These are phyloP conservation scores for Rasamsonia emersonii DNA, from an alignment of 2,329 filamentous ascomycete species.

Conservation along the genomic window DNA sequence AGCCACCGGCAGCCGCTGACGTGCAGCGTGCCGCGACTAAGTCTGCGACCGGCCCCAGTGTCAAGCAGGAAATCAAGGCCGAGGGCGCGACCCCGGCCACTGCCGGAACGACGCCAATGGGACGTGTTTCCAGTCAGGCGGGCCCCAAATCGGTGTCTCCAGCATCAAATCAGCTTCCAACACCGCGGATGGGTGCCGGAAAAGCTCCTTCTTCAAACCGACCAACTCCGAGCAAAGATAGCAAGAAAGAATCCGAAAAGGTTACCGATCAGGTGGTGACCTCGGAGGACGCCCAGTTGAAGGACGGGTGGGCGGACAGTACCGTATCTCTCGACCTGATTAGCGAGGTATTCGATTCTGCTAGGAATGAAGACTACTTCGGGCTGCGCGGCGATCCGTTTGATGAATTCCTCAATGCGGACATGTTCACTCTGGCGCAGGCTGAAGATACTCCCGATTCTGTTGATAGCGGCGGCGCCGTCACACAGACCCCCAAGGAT, in stretches of 20 bases:
- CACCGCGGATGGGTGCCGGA: slow-evolving; percentile 18
- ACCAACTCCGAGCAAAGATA: slow-evolving; percentile 16
- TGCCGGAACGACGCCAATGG: slow-evolving; percentile 23
- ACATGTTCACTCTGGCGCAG: slow-evolving; percentile 26
- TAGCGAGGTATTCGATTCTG: slow-evolving; percentile 27
- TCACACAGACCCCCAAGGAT: slow-evolving; percentile 30
- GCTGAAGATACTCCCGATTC: slow-evolving; percentile 31
- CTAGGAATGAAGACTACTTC: slow-evolving; percentile 18
- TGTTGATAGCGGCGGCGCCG: slow-evolving; percentile 21
- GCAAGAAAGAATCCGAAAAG: slow-evolving; percentile 19
- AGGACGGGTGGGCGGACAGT: slow-evolving; percentile 31
- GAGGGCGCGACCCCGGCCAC: slow-evolving; percentile 22
- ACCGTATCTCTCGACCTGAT: slow-evolving; percentile 30
- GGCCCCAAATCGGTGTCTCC: slow-evolving; percentile 27
- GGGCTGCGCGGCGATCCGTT: slow-evolving; percentile 26
- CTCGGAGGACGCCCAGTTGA: slow-evolving; percentile 10
- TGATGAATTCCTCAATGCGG: slow-evolving; percentile 29
- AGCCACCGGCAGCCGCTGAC: slow-evolving; percentile 7
- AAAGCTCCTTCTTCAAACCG: slow-evolving; percentile 19
- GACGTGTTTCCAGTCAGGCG: slow-evolving; percentile 23
- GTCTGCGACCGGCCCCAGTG: slow-evolving; percentile 6
- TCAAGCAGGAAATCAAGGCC: slow-evolving; percentile 19
- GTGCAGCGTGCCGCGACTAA: slow-evolving; percentile 12
- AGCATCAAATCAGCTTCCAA: slow-evolving; percentile 24
- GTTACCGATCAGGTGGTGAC: slow-evolving; percentile 10